Conservation (phyloP, 768 basidiomycete species). For the Tylopilus plumbeoviolaceoides region DNA sequence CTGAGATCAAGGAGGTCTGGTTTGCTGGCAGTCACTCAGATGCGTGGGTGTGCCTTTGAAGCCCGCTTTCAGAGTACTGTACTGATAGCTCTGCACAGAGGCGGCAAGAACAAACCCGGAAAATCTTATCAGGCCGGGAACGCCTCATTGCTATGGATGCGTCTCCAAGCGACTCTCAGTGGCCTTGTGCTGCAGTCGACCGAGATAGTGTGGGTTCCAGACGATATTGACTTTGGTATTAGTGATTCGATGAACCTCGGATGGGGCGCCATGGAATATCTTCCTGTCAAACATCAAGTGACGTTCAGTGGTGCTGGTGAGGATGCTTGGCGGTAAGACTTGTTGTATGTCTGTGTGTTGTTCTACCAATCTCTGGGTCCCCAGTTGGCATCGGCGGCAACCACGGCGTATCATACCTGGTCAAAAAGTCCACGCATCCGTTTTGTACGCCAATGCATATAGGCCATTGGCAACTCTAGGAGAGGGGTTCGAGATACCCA, state of each 20-base stretch:
- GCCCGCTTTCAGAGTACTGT: neutral
- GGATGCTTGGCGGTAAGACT: conserved; percentile 14
- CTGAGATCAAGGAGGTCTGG: conserved; percentile 52
- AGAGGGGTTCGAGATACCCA: conserved; percentile 23
- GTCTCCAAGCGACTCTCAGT: neutral
- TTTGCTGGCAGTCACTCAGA: conserved; percentile 38
- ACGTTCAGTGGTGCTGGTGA: conserved; percentile 17
- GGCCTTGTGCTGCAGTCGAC: conserved; percentile 27
- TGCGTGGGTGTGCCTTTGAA: conserved; percentile 17
- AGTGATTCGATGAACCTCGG: conserved; percentile 16
- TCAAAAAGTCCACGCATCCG: conserved; percentile 13
- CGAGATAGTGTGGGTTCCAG: conserved; percentile 5
- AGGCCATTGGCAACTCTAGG: conserved; percentile 16
- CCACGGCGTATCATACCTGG: conserved; percentile 23
- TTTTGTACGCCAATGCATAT: neutral
- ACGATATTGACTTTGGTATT: conserved; percentile 22
- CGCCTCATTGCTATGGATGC: conserved; percentile 20
- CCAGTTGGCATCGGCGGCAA: conserved; percentile 14
- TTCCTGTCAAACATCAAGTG: conserved; percentile 25
- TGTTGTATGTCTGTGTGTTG: neutral
- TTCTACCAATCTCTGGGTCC: neutral
- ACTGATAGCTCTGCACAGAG: conserved; percentile 7
- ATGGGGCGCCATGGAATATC: conserved; percentile 16
- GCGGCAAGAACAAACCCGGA: conserved; percentile 23
- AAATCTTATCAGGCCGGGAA: conserved; percentile 22